A percentile compares a stretch with the other conserved stretches of the same genome.
These are phyloP conservation scores for Aspergillus biplanus DNA, from an alignment of 495 filamentous ascomycete genomes.

Conservation along the genomic window DNA sequence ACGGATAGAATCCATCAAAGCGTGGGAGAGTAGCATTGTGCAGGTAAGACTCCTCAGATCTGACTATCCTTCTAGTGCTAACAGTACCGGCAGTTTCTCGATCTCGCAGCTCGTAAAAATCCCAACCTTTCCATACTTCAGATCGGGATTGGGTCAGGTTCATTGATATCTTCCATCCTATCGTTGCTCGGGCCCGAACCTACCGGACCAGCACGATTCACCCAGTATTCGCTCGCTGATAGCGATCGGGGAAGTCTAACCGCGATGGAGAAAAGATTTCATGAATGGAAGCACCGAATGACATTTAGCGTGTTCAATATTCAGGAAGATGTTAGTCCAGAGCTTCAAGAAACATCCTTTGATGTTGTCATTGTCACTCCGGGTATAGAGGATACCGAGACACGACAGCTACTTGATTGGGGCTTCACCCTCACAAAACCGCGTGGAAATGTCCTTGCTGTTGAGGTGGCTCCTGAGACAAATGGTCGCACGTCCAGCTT, in stretches of 20 bases:
- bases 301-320: background rate
- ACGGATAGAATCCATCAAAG: background rate
- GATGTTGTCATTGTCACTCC: background rate
- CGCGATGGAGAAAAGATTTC: constrained; percentile 1
- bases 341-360: background rate
- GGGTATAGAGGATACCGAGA: background rate
- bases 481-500: background rate
- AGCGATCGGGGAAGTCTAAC: no score
- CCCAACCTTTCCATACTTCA: background rate
- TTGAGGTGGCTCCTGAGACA: background rate
- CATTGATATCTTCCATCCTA: constrained; percentile 6
- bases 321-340: background rate
- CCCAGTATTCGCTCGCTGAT: no score
- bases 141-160: background rate
- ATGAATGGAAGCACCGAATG: background rate
- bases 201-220: no score
- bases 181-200: no score
- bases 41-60: background rate
- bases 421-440: background rate
- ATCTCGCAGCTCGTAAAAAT: background rate
- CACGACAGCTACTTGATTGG: background rate
- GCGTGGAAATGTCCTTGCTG: background rate
- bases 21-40: background rate
- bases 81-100: background rate
- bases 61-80: background rate